Conservation (phyloP, 78 protist genomes). For the slime mould (Dictyostelium discoideum) region DNA sequence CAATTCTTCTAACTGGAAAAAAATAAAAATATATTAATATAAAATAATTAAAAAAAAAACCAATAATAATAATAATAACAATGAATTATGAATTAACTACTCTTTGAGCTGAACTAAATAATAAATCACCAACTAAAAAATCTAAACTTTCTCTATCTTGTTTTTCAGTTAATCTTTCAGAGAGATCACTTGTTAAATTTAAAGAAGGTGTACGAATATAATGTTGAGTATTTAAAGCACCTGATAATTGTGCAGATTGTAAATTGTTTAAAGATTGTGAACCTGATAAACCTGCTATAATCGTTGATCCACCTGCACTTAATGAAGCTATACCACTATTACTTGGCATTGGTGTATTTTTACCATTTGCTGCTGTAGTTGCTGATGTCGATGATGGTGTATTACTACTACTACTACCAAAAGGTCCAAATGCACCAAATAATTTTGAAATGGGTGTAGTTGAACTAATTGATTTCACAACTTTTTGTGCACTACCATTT, state of each 20-base stretch:
- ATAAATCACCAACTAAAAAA: slow-evolving; percentile 42
- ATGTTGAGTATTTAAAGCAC: not conserved
- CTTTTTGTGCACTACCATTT: not conserved
- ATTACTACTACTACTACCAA: slow-evolving; percentile 5
- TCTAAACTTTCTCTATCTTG: slow-evolving; percentile 66
- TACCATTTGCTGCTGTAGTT: not conserved
- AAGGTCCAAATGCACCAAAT: slow-evolving; percentile 33
- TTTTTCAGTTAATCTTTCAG: slow-evolving; percentile 8
- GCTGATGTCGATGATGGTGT: not conserved
- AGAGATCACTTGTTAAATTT: slow-evolving; percentile 7
- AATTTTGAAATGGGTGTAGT: slow-evolving; percentile 38
- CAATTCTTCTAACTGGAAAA: slow-evolving; percentile 14
- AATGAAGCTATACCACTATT: not conserved
- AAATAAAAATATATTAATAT: not conserved
- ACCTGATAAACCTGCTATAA: slow-evolving; percentile 6
- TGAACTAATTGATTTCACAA: not conserved
- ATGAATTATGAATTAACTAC: not conserved
- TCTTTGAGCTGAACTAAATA: slow-evolving; percentile 48
- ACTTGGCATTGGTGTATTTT: not conserved
- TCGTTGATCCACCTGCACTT: not conserved
- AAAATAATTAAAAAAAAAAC: not conserved
- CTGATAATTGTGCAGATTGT: slow-evolving; percentile 35
- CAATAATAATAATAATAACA: no score
- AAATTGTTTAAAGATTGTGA: slow-evolving; percentile 55
- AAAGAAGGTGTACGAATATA: slow-evolving; percentile 16